These are phyloP conservation scores for Hypericum perforatum DNA, from an alignment of 345 rosid species.

Conservation along the genomic window DNA sequence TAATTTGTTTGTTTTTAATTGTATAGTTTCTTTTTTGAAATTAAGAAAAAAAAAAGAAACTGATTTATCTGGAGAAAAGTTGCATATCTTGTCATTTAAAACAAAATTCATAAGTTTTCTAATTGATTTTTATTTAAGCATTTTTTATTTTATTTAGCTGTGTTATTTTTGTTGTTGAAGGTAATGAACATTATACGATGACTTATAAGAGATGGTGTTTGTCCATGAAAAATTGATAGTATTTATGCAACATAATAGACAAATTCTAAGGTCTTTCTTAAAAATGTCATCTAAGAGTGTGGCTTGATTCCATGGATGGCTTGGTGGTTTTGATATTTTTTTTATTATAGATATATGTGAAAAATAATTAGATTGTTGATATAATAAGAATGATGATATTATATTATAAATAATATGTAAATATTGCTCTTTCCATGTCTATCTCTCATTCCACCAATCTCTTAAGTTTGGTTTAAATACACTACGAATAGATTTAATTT, in stretches of 20 bases:
- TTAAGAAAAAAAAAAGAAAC: too few relatives aligned
- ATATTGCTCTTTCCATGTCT: conserved; percentile 23
- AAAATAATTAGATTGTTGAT: conserved; percentile 19
- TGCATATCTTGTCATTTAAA: too few relatives aligned
- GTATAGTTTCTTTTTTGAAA: too few relatives aligned
- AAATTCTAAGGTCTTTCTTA: conserved; percentile 89
- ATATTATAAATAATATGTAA: conserved; percentile 59
- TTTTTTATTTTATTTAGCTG: too few relatives aligned
- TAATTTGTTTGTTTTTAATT: too few relatives aligned
- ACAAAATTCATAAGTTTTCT: too few relatives aligned
- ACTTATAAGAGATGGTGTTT: conserved; percentile 63
- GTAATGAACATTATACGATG: not conserved
- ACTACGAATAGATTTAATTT: conserved; percentile 11
- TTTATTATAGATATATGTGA: conserved; percentile 23
- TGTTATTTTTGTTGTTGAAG: too few relatives aligned
- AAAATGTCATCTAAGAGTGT: conserved; percentile 70
- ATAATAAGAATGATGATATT: conserved; percentile 49
- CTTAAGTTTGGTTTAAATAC: conserved; percentile 13
- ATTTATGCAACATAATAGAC: conserved; percentile 65
- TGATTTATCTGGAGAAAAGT: too few relatives aligned
- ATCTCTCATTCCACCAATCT: conserved; percentile 9
- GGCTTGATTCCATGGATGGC: conserved; percentile 13
- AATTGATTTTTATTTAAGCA: too few relatives aligned
- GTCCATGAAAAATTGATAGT: conserved; percentile 80
- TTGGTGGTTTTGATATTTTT: conserved; percentile 1